Evolutionary conservation across 2,329 filamentous ascomycete genomes (phyloP), one percentile per base, ranked within the genome.

Genomic region (Dactylellina parvicollis): DNA sequence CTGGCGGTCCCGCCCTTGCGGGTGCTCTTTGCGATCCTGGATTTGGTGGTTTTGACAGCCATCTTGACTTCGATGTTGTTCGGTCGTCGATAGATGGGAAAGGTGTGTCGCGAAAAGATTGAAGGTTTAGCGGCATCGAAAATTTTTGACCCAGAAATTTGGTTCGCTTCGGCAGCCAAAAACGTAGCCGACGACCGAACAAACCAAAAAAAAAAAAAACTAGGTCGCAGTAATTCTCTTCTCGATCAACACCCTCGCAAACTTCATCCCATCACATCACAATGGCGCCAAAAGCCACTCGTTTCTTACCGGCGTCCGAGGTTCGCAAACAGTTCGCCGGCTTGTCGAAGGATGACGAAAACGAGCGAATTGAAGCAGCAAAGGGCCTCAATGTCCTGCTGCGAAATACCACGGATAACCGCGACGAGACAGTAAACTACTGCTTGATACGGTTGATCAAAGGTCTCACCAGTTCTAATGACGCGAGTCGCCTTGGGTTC

Each of bases 391-490:
- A 65, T 28, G 20, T 72, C n/a, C 52, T 64, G 4, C 36, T 72
- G 12, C 57, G 59, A 65, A 65, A 55, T 40, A 44, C 44, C 34
- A 59, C 59, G n/a, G 59, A 72, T 38, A 60, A 65, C 34, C 67
- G 67, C 46, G 59, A 72, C 20, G 59, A 72, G 52, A 72, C 67
- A 1, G 46, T 72, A 20, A 65, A 65, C 47, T 72, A 72, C 44
- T 60, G 59, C 24, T 20, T 72, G 10, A 60, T 66, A 79, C 86
- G 90, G 24, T 84, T 99, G 36, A 92, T 97, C 80, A 88, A 91
- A 61, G 95, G 95, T 40, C 87, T 98, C 16, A 92, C 93, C 74
- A 97, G 92, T 80, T 90, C 92, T 61, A 89, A 92, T 66, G 96
- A 96, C 82, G 92, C 91, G 10, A 92, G 94, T 16, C 86, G 95